These are phyloP conservation scores for Chenopodium album DNA, from an alignment of 148 eudicot species.

Conservation along the genomic window DNA sequence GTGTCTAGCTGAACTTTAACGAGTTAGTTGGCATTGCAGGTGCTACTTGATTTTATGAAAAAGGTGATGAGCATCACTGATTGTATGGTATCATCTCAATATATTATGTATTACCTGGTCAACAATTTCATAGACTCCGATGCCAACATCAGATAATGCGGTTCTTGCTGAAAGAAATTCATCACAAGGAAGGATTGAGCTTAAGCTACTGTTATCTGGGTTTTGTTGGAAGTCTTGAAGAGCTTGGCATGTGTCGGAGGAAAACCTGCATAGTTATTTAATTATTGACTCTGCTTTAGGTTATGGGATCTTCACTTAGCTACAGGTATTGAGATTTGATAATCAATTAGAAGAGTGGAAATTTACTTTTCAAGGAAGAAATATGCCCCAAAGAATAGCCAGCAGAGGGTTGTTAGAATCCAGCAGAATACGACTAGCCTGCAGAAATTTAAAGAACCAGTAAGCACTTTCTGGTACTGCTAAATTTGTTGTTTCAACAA, in stretches of 20 bases:
- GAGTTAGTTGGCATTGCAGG: conserved; percentile 3
- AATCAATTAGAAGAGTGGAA: neutral
- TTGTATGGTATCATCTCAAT: neutral
- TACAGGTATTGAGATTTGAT: neutral
- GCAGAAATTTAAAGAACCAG: conserved; percentile 14
- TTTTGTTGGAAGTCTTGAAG: conserved; percentile 53
- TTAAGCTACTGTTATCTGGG: conserved; percentile 72
- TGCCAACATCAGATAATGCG: conserved; percentile 46
- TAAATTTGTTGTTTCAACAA: neutral
- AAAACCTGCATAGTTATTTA: conserved; percentile 44
- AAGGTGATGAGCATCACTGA: neutral
- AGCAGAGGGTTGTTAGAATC: conserved; percentile 55
- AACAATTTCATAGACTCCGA: conserved; percentile 49
- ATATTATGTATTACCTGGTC: conserved; percentile 27
- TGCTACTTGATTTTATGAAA: neutral
- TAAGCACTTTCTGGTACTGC: neutral
- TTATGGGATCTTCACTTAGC: neutral
- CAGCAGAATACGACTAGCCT: conserved; percentile 56
- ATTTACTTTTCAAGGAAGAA: conserved; percentile 61
- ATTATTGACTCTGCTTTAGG: neutral
- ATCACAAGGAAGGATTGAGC: conserved; percentile 72
- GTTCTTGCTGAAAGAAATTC: conserved; percentile 58
- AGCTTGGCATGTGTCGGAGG: conserved; percentile 67
- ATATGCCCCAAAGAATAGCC: conserved; percentile 65
- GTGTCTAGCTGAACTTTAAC: neutral